Evolutionary conservation across 1,139 yeast species (phyloP).

Genomic region (Spencermartinsiella ligniputridi): DNA sequence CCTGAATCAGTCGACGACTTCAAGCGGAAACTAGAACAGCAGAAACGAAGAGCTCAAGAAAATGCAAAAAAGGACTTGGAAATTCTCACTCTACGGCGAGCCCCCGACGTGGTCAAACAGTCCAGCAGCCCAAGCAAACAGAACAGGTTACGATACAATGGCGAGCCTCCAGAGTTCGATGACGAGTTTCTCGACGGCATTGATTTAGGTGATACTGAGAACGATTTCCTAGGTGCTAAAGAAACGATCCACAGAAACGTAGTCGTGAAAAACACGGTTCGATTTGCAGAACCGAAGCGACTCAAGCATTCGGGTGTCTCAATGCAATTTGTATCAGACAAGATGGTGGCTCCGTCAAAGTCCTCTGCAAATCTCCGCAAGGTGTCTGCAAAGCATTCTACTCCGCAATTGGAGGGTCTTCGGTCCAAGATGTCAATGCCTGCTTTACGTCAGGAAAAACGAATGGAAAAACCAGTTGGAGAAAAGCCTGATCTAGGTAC

Average conservation of each 20-base stretch:
- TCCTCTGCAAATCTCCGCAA: neutral
- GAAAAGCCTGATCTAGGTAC: neutral
- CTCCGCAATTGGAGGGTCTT: neutral
- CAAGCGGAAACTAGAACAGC: slow-evolving; percentile 11
- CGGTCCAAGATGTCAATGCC: slow-evolving; percentile 3
- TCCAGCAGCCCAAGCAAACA: neutral
- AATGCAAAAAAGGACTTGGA: slow-evolving; percentile 8
- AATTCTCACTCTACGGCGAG: neutral
- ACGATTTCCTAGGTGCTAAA: slow-evolving; percentile 7
- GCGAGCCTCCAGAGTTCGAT: slow-evolving; percentile 9
- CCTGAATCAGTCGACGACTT: slow-evolving; percentile 13
- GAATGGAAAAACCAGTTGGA: neutral
- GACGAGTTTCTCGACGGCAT: slow-evolving; percentile 26
- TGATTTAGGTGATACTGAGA: slow-evolving; percentile 16
- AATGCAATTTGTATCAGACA: neutral
- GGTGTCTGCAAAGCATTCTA: neutral
- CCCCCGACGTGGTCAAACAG: neutral
- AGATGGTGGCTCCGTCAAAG: neutral
- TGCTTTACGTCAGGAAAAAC: neutral
- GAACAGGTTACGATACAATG: neutral
- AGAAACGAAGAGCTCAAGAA: slow-evolving; percentile 4
- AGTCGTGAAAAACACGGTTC: slow-evolving; percentile 11
- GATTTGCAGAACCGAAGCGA: neutral
- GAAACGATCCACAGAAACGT: slow-evolving; percentile 23
- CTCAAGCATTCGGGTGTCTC: neutral